A percentile compares a stretch with the other conserved stretches of the same genome.
Conservation (phyloP, 768 basidiomycete species). For the Podaxis rugospora region DNA sequence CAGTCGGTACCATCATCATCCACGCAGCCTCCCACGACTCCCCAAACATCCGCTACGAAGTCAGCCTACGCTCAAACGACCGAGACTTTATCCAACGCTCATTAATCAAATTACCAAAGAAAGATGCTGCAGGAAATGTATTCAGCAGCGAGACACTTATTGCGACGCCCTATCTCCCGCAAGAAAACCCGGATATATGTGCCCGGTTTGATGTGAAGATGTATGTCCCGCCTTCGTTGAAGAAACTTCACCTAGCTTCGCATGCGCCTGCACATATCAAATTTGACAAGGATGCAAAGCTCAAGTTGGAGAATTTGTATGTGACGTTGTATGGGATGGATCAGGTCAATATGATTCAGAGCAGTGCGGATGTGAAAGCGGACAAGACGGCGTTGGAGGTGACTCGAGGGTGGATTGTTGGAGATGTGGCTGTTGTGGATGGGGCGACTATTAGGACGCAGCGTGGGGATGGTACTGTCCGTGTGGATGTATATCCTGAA, state of each 20-base stretch:
- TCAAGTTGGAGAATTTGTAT: slow-evolving; percentile 39
- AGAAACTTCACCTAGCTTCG: slow-evolving; percentile 42
- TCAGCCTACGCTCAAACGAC: slow-evolving; percentile 42
- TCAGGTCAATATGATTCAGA: slow-evolving; percentile 42
- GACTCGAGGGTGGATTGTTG: slow-evolving; percentile 56
- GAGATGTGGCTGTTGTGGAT: slow-evolving; percentile 44
- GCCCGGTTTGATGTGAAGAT: slow-evolving; percentile 53
- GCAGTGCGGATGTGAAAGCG: slow-evolving; percentile 36
- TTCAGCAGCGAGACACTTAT: slow-evolving; percentile 34
- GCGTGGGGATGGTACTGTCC: slow-evolving; percentile 44
- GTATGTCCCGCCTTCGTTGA: slow-evolving; percentile 44
- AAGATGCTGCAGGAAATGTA: slow-evolving; percentile 24
- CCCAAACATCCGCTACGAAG: slow-evolving; percentile 43
- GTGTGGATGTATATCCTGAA: slow-evolving; percentile 43
- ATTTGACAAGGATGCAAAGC: slow-evolving; percentile 39
- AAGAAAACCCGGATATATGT: slow-evolving; percentile 28
- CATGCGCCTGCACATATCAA: slow-evolving; percentile 43
- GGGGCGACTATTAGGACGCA: slow-evolving; percentile 40
- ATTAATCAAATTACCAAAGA: slow-evolving; percentile 29
- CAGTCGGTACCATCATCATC: slow-evolving; percentile 48
- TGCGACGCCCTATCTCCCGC: slow-evolving; percentile 27
- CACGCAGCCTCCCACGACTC: slow-evolving; percentile 36
- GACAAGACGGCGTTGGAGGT: slow-evolving; percentile 39
- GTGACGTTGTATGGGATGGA: slow-evolving; percentile 37
- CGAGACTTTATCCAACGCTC: slow-evolving; percentile 34